Evolutionary conservation across 768 basidiomycete species (phyloP), one percentile per base, ranked within the genome.

Genomic region (Terana coerulea): DNA sequence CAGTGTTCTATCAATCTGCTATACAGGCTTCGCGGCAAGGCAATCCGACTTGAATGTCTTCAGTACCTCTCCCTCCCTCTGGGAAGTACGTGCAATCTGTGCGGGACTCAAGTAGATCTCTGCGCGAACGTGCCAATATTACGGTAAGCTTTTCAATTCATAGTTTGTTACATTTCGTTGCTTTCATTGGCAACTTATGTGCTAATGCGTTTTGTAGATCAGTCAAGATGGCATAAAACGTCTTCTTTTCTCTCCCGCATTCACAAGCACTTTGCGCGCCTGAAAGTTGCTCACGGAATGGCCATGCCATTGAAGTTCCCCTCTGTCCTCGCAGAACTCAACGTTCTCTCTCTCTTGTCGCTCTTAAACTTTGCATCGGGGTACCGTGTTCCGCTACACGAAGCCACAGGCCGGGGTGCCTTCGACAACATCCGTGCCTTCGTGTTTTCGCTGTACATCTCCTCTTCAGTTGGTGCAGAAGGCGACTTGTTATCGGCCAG

Each of bases 301-400:
- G 72, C 79, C 5, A 72, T 95, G 51, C 92, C 92, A 2, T 78
- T 95, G 45, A 83, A 84, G 2, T 95, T 94, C 59, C 72, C 86
- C 31, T 85, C 86, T 0, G 67, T 75, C 17, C 68, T 81, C 4
- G 79, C 86, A 36, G 92, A 95, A 68, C 72, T 95, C 52, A 94
- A 92, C 65, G 72, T 94, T 25, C 70, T 94, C n/a, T 81, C 84
- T 39, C 67, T 89, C 7, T 79, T 93, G 35, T 81, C 84, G 2
- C 74, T 93, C 14, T 75, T 95, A 29, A 93, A 93, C 65, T 90
- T 94, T 64, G 88, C 78, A 4, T 89, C 88, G 1, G 88, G 88
- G 30, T 94, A 88, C 66, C 86, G 89, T 22, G 72, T 75, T 4
- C 80, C 85, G 4, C 75, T 95, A 33, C 90, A 89, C 65, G 67